Evolutionary conservation across 768 basidiomycete genomes (phyloP), one percentile per base, ranked within the genome.

Genomic region (Termitomyces sp.): DNA sequence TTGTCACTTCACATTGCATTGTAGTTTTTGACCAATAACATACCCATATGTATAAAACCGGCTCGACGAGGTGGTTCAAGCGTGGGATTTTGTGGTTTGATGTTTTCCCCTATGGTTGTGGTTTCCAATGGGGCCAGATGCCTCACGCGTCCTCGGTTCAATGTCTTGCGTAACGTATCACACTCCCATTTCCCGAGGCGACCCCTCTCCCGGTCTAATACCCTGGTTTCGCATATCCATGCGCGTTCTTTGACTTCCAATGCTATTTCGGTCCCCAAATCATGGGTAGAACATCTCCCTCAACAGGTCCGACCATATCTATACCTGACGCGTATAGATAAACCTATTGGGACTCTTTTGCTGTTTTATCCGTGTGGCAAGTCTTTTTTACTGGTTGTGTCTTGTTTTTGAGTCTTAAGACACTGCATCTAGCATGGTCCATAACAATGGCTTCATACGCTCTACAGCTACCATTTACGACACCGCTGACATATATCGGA

Each of bases 401-500:
- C n/a, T 45, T 29, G n/a, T 13, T n/a, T 36, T 41, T 4, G 34
- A 48, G 44, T 53, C 39, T 54, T 54, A 57, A 53, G 33, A 18
- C 13, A 52, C n/a, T 56, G 33, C n/a, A 22, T 29, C 13, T 63
- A 99, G 97, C 94, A 8, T 99, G 97, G 97, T 93, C 94, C 10
- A 97, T 99, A 66, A 92, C 93, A 7, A 96, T 99, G 91, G 94
- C 94, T 0, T 86, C 92, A 2, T 95, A 94, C 64, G 87, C 91
- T 12, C 73, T 85, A 8, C 77, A 86, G 22, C 75, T 82, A 5
- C 90, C 94, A 0, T 75, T 81, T 47, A 80, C 82, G 2, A 81
- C 78, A 0, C 90, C 92, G 16, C 68, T 93, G 54, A 85, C 82
- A 18, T 96, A 94, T 67, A 76, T 92, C 48, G 74, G 83, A 34